phyloP scores from a whole-genome alignment of 805 yeast genomes.

The Peterozyma toletana region DNA sequence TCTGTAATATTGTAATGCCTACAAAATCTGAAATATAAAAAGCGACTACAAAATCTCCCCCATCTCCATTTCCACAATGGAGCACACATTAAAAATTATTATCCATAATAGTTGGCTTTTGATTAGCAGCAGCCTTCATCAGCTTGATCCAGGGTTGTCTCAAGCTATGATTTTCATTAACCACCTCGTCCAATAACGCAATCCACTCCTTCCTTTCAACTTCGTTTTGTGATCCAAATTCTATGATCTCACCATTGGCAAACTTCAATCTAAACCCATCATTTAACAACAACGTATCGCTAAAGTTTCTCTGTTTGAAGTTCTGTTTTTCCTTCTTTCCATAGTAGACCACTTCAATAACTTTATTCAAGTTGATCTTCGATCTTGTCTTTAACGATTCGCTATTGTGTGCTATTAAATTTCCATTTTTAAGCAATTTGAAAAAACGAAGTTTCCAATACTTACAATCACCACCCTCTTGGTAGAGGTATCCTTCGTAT shows the following conservation, averaged over 20 bases:
- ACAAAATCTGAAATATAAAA: neutral
- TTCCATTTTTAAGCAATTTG: slow-evolving; percentile 55
- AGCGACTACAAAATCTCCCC: too few species aligned
- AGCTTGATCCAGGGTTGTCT: slow-evolving; percentile 28
- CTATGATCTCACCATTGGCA: slow-evolving; percentile 74
- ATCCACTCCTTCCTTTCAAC: slow-evolving; percentile 65
- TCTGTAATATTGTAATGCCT: too few species aligned
- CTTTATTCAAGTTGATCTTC: slow-evolving; percentile 67
- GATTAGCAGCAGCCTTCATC: slow-evolving; percentile 13
- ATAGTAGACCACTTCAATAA: slow-evolving; percentile 41
- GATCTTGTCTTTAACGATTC: slow-evolving; percentile 62
- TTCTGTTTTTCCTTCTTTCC: slow-evolving; percentile 23
- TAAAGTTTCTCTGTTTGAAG: slow-evolving; percentile 47
- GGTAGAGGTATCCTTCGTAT: slow-evolving; percentile 67
- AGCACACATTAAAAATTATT: too few species aligned
- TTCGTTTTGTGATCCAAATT: slow-evolving; percentile 75
- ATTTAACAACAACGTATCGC: slow-evolving; percentile 62
- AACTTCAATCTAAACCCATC: slow-evolving; percentile 73
- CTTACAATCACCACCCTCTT: slow-evolving; percentile 87
- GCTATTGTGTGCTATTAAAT: slow-evolving; percentile 72
- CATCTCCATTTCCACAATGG: too few species aligned
- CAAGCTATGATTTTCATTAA: slow-evolving; percentile 26
- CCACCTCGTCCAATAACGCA: slow-evolving; percentile 43
- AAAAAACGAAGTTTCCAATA: slow-evolving; percentile 70
- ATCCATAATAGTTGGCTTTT: neutral